Conservation (phyloP, 768 basidiomycete genomes). For the Kwoniella sp. region DNA sequence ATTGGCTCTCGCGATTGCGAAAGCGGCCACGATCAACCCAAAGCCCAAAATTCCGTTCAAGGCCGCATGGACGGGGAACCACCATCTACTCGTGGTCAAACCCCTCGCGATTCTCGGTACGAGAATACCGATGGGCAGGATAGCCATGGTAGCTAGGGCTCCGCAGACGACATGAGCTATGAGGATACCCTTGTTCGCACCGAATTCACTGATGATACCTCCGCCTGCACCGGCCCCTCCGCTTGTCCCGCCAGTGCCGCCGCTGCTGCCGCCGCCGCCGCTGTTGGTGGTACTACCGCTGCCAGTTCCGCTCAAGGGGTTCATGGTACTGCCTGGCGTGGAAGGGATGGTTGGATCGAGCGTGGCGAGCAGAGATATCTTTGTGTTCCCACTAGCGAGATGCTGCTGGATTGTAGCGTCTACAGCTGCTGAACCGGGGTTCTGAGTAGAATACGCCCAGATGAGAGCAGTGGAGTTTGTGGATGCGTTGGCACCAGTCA, state of each 20-base stretch:
- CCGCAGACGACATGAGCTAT: conserved; percentile 64
- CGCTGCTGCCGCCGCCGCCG: neutral
- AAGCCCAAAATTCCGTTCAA: conserved; percentile 59
- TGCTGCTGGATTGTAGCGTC: conserved; percentile 38
- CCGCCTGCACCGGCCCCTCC: conserved; percentile 3
- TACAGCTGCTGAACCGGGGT: conserved; percentile 60
- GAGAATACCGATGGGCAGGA: conserved; percentile 63
- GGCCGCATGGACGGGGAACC: conserved; percentile 64
- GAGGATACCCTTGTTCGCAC: conserved; percentile 50
- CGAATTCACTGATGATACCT: conserved; percentile 54
- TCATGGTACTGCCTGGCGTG: conserved; percentile 1
- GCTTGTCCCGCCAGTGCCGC: neutral
- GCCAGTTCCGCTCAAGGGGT: neutral
- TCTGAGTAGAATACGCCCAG: conserved; percentile 63
- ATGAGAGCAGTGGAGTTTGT: conserved; percentile 58
- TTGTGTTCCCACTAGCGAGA: conserved; percentile 19
- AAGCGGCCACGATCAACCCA: conserved; percentile 29
- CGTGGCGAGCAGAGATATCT: conserved; percentile 9
- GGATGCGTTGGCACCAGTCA: conserved; percentile 1
- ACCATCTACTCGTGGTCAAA: conserved; percentile 57
- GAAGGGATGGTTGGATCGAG: neutral
- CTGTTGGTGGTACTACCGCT: conserved; percentile 5
- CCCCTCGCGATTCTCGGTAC: conserved; percentile 63
- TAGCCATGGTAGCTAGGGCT: conserved; percentile 61
- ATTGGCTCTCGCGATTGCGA: conserved; percentile 18